Conservation (phyloP, 176 grass and related monocot genomes). For the Oryza glumipatula region DNA sequence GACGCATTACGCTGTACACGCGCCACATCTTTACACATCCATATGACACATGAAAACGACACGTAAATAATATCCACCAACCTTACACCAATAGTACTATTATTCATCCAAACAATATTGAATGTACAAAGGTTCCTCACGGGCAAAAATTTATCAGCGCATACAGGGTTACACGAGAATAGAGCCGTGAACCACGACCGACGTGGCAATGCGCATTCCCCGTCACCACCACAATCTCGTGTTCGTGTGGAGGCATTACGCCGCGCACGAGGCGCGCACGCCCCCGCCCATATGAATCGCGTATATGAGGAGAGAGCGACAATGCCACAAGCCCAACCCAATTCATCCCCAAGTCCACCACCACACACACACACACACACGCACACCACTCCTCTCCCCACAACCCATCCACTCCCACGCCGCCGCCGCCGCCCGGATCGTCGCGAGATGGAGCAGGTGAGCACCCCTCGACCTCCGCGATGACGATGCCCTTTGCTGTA, state of each 20-base stretch:
- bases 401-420: not conserved
- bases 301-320: not conserved
- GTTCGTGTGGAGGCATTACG: not conserved
- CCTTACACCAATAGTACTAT: no score
- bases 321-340: not conserved
- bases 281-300: not conserved
- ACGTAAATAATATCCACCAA: no score
- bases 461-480: constrained; percentile 21
- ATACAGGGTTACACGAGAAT: not conserved
- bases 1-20: no score
- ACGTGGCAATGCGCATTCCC: not conserved
- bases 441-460: constrained; percentile 59
- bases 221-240: not conserved
- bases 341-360: constrained; percentile 31
- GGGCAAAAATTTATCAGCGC: not conserved
- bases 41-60: no score
- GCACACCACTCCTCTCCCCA: not conserved
- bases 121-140: no score
- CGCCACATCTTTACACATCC: no score
- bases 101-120: no score
- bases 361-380: constrained; percentile 8
- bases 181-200: not conserved
- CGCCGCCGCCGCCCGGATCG: constrained; percentile 26
- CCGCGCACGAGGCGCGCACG: not conserved
- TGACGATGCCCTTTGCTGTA: not conserved